phyloP scores from a whole-genome alignment of 1,139 yeast genomes.

The Yamadazyma trypodendri region DNA sequence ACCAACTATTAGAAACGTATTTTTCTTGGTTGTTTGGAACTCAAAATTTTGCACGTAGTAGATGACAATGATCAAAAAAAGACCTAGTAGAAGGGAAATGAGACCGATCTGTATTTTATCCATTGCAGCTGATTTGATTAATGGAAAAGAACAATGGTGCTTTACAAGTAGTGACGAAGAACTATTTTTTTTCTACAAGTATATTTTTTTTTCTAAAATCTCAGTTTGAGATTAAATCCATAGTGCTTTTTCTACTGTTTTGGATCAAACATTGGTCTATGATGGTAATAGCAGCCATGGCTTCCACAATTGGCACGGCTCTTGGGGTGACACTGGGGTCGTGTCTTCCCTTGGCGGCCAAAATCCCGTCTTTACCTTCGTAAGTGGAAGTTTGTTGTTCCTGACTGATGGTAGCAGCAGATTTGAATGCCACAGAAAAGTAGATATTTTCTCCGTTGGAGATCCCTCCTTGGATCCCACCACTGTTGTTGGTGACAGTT shows the following conservation, averaged over 20 bases:
- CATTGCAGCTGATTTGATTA: conserved; percentile 15
- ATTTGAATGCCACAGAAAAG: conserved; percentile 94
- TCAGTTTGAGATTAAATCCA: conserved; percentile 7
- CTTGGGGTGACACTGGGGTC: conserved; percentile 98
- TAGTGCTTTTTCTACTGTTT: conserved; percentile 67
- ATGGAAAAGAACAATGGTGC: no score
- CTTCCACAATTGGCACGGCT: conserved; percentile 97
- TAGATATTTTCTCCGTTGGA: conserved; percentile 93
- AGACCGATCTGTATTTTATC: conserved; percentile 24
- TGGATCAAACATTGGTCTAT: conserved; percentile 86
- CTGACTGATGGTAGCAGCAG: conserved; percentile 96
- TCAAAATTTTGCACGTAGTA: conserved; percentile 27
- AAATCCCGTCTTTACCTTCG: conserved; percentile 80
- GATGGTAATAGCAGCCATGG: conserved; percentile 92
- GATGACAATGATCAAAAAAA: conserved; percentile 21
- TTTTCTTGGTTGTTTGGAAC: conserved; percentile 24
- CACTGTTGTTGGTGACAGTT: conserved; percentile 88
- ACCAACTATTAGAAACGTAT: conserved; percentile 72
- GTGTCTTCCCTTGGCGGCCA: conserved; percentile 97
- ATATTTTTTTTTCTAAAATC: not conserved
- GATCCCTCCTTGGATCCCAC: conserved; percentile 98
- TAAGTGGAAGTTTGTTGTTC: conserved; percentile 86
- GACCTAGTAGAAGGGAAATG: conserved; percentile 24
- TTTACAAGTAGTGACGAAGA: not conserved
- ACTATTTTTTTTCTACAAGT: not conserved